Evolutionary conservation across 2,329 filamentous ascomycete species (phyloP).

Genomic region (Phialophora expanda): DNA sequence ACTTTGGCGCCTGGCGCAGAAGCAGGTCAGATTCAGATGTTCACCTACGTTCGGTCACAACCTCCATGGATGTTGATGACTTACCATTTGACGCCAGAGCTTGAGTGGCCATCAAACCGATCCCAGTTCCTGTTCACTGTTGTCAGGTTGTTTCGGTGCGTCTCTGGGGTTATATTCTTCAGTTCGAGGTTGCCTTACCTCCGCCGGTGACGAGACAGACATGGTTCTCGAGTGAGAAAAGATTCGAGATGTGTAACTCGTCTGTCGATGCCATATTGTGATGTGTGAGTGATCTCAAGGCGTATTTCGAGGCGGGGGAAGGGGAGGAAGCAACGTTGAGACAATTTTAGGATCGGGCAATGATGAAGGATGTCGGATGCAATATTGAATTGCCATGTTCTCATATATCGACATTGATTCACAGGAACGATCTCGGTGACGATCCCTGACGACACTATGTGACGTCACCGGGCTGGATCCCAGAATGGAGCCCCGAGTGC

Average conservation of each 20-base stretch:
- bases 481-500: neutral
- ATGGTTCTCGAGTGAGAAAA: constrained; percentile 42
- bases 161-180: neutral
- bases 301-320: neutral
- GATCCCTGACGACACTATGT: neutral
- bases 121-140: constrained; percentile 37
- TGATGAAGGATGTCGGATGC: neutral
- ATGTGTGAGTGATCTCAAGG: neutral
- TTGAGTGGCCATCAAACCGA: constrained; percentile 43
- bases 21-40: neutral
- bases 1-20: constrained; percentile 41
- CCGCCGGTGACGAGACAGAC: constrained; percentile 44
- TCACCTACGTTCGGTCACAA: neutral
- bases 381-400: neutral
- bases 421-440: too few relatives aligned
- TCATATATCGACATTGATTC: neutral
- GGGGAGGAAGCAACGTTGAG: neutral
- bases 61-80: neutral
- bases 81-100: constrained; percentile 43
- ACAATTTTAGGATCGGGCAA: neutral
- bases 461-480: neutral
- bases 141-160: neutral
- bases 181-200: constrained; percentile 29
- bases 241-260: constrained; percentile 40
- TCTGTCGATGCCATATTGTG: constrained; percentile 14